Conservation (phyloP, 2,329 filamentous ascomycete genomes). For the Cordyceps militaris region DNA sequence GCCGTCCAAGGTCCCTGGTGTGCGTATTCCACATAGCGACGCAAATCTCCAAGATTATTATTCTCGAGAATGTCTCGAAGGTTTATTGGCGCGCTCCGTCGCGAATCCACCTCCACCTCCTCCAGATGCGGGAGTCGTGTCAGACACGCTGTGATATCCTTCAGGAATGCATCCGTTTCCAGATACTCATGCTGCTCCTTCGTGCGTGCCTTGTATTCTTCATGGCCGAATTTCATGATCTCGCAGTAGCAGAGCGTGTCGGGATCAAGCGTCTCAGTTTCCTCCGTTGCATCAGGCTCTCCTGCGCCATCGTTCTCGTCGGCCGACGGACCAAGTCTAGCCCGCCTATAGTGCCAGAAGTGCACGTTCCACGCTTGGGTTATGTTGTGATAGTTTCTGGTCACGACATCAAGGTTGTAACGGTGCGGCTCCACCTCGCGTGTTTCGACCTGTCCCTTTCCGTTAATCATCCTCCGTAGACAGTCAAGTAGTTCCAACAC, state of each 20-base stretch:
- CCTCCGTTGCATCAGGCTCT: no score
- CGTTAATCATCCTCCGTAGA: not conserved
- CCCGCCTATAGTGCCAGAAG: no score
- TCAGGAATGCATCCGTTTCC: not conserved
- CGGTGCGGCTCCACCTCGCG: not conserved
- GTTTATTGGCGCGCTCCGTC: not conserved
- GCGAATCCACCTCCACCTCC: not conserved
- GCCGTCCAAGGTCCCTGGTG: not conserved
- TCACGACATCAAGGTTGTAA: not conserved
- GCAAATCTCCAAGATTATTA: not conserved
- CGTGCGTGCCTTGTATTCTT: not conserved
- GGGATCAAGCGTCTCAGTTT: no score
- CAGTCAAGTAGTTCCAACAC: not conserved
- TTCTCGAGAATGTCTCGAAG: not conserved
- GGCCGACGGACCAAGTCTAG: not conserved
- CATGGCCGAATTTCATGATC: not conserved
- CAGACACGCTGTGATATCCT: not conserved
- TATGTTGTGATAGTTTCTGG: not conserved
- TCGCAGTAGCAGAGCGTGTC: no score
- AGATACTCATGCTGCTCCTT: not conserved
- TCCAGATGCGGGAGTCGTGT: not conserved
- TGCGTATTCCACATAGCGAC: not conserved
- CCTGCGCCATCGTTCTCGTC: no score
- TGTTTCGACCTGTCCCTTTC: not conserved
- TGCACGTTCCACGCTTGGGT: not conserved